Base-by-base conservation (phyloP, 306 rosid species). In the Luffa aegyptiaca region DNA sequence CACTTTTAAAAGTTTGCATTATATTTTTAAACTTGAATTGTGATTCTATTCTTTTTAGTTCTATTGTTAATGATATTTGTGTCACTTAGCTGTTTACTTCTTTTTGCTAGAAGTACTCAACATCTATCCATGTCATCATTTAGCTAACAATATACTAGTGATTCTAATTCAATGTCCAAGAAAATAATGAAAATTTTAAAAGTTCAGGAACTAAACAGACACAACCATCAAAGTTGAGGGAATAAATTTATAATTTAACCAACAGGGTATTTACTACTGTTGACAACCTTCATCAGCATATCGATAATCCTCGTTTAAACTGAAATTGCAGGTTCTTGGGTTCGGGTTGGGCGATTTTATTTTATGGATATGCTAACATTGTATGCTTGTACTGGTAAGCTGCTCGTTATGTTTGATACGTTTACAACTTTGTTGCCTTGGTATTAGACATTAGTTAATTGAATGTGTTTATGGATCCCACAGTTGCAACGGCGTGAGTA, bases 281-380 rank as follows among this genome's bases (percentile, higher is more conserved):
- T 3, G 26, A 10, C 37, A 2, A 3, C 75, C 16, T 33, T 48
- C 44, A 31, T 74, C 33, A 33, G 45, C 17, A 4, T 72, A 26
- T 72, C 20, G 33, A 53, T 71, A 78, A 70, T 48, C 14, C 8
- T 36, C 7, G 52, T 80, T 55, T 56, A 56, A 57, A 81, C 76
- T 53, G 44, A 76, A 80, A 71, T 45, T 82, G 77, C 88, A 95
- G 97, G 98, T 92, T 92, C 84, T 79, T 83, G 37, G 97, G 98
- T 79, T 89, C 97, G 56, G 5, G 88, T 5, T 95, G 98, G 97
- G 97, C 96, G 56, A 81, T 97, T 56, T 17, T 94, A 79, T 88
- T 90, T 80, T 92, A 94, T 80, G 98, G 98, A 87, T 94, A 92
- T 55, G 98, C 97, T 58, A 95, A 95, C 81, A 82, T 95, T 64